Conservation (phyloP, 768 basidiomycete genomes). For the Boletellus ananiceps region DNA sequence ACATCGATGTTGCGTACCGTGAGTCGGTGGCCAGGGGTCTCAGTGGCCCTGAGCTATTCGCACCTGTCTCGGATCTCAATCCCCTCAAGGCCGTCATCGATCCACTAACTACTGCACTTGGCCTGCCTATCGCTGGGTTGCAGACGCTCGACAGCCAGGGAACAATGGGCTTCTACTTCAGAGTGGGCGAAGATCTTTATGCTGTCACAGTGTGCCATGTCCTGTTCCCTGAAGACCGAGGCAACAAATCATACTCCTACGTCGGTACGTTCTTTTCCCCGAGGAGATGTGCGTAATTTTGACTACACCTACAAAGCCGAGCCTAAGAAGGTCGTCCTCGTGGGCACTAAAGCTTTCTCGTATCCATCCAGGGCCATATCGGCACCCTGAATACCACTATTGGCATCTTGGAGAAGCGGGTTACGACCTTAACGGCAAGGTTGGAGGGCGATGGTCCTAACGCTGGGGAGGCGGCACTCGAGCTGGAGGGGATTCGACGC, state of each 20-base stretch:
- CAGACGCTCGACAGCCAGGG: conserved; percentile 33
- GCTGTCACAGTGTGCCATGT: neutral
- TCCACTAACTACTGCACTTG: conserved; percentile 33
- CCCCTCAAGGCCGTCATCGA: conserved; percentile 30
- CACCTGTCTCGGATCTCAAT: neutral
- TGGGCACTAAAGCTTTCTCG: conserved; percentile 33
- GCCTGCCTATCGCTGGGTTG: conserved; percentile 33
- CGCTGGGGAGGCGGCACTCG: neutral
- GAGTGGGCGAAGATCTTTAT: neutral
- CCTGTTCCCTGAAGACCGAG: neutral
- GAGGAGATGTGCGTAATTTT: too few relatives aligned
- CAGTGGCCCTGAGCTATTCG: neutral
- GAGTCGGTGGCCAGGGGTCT: neutral
- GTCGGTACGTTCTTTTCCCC: neutral
- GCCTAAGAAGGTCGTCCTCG: conserved; percentile 35
- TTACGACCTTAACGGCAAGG: neutral
- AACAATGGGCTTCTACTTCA: conserved; percentile 37
- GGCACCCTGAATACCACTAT: neutral
- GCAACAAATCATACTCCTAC: conserved; percentile 24
- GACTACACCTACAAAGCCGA: conserved; percentile 5
- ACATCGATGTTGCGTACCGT: neutral
- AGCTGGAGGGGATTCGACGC: too few relatives aligned
- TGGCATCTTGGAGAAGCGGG: neutral
- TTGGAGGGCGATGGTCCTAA: neutral
- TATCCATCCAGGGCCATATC: conserved; percentile 26